These are phyloP conservation scores for Phytophthora foliorum DNA, from an alignment of 352 stramenopile genomes.

Conservation along the genomic window DNA sequence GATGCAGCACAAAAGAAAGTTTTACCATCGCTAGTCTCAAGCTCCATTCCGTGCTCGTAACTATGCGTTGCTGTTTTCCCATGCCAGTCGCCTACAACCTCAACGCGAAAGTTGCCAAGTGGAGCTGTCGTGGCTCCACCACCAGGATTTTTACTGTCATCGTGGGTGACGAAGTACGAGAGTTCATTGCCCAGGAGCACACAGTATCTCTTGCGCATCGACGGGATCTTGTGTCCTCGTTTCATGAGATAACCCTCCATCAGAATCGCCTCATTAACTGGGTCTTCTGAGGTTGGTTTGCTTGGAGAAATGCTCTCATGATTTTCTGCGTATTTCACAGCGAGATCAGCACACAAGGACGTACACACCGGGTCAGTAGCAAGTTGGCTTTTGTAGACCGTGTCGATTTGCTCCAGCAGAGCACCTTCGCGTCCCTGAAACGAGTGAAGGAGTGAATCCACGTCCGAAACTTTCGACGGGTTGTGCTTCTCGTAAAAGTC, in stretches of 20 bases:
- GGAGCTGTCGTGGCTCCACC: slow-evolving; percentile 34
- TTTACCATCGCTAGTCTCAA: slow-evolving; percentile 72
- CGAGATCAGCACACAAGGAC: slow-evolving; percentile 36
- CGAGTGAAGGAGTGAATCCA: slow-evolving; percentile 64
- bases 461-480: slow-evolving; percentile 85
- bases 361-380: slow-evolving; percentile 42
- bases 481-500: slow-evolving; percentile 93
- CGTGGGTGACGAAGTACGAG: slow-evolving; percentile 74
- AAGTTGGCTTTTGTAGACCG: slow-evolving; percentile 67
- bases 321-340: slow-evolving; percentile 24
- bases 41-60: slow-evolving; percentile 72
- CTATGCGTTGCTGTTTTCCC: slow-evolving; percentile 65
- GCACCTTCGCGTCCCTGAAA: slow-evolving; percentile 65
- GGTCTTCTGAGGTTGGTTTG: neutral
- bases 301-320: neutral
- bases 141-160: slow-evolving; percentile 64
- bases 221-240: slow-evolving; percentile 74
- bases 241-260: slow-evolving; percentile 87
- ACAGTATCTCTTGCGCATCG: slow-evolving; percentile 83
- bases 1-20: slow-evolving; percentile 81
- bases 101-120: slow-evolving; percentile 52
- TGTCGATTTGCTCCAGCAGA: slow-evolving; percentile 70
- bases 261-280: slow-evolving; percentile 35
- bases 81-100: slow-evolving; percentile 74
- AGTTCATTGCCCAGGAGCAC: slow-evolving; percentile 64